Evolutionary conservation across 495 filamentous ascomycete genomes (phyloP).

Genomic region (Aspergillus homomorphus): DNA sequence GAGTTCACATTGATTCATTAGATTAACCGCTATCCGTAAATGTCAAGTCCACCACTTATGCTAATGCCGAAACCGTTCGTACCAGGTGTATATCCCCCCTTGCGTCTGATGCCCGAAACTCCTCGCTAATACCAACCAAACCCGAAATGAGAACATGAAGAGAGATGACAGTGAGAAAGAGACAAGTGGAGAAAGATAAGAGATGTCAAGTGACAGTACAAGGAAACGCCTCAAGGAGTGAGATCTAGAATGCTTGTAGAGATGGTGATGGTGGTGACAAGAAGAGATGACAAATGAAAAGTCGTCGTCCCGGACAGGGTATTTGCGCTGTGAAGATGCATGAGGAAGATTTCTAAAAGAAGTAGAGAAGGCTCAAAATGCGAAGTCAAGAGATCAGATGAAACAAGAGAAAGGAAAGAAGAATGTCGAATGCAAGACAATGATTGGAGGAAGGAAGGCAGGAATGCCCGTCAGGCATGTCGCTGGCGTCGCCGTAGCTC

Average conservation of each 20-base stretch:
- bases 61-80: constrained; percentile 4
- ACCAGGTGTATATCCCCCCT: constrained; percentile 10
- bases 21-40: not conserved
- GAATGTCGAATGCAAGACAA: not conserved
- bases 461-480: constrained; percentile 6
- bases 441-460: constrained; percentile 2
- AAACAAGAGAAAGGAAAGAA: constrained; percentile 1
- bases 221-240: constrained; percentile 9
- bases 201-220: not conserved
- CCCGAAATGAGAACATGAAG: constrained; percentile 1
- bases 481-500: constrained; percentile 21
- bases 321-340: not conserved
- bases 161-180: not conserved
- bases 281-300: constrained; percentile 6
- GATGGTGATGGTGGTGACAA: constrained; percentile 2
- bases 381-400: not conserved
- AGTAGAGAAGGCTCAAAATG: not conserved
- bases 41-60: not conserved
- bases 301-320: constrained; percentile 1
- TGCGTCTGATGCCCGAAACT: constrained; percentile 22
- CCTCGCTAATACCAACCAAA: constrained; percentile 18
- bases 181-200: not conserved
- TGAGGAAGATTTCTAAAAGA: not conserved
- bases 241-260: not conserved
- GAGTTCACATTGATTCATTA: constrained; percentile 6